These are phyloP conservation scores for Anisogramma anomala DNA, from an alignment of 2,329 filamentous ascomycete species.

Conservation along the genomic window DNA sequence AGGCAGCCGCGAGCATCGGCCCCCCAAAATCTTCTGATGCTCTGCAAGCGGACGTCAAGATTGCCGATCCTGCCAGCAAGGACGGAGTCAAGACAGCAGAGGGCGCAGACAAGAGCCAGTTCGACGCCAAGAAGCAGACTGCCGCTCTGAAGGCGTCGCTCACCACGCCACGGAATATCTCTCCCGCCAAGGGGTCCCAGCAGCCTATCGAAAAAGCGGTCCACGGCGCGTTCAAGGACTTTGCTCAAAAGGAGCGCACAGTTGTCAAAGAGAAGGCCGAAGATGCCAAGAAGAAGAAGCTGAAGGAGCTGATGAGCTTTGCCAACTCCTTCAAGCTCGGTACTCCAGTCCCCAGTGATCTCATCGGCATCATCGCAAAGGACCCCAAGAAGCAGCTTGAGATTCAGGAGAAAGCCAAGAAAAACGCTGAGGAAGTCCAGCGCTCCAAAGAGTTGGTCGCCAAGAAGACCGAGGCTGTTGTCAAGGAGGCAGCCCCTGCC, in stretches of 20 bases:
- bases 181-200: slow-evolving; percentile 29
- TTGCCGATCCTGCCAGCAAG: slow-evolving; percentile 19
- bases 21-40: slow-evolving; percentile 21
- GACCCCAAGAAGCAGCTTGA: slow-evolving; percentile 89
- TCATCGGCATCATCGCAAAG: slow-evolving; percentile 92
- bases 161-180: slow-evolving; percentile 30
- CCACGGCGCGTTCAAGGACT: slow-evolving; percentile 51
- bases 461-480: slow-evolving; percentile 31
- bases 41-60: slow-evolving; percentile 16
- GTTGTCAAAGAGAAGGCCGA: slow-evolving; percentile 47
- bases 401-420: slow-evolving; percentile 79
- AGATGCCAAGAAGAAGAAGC: slow-evolving; percentile 77
- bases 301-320: slow-evolving; percentile 93
- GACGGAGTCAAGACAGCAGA: slow-evolving; percentile 21
- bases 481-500: slow-evolving; percentile 42
- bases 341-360: slow-evolving; percentile 79
- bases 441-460: slow-evolving; percentile 10
- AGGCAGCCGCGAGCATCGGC: slow-evolving; percentile 23
- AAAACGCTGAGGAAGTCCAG: slow-evolving; percentile 56
- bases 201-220: slow-evolving; percentile 53
- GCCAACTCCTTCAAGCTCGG: slow-evolving; percentile 87
- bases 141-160: slow-evolving; percentile 17
- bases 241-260: slow-evolving; percentile 45
- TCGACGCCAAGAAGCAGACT: slow-evolving; percentile 16
- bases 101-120: slow-evolving; percentile 19